Evolutionary conservation across 139 green algal species (phyloP), one percentile per base, ranked within the genome.

Genomic region (Nannochloris sp.): DNA sequence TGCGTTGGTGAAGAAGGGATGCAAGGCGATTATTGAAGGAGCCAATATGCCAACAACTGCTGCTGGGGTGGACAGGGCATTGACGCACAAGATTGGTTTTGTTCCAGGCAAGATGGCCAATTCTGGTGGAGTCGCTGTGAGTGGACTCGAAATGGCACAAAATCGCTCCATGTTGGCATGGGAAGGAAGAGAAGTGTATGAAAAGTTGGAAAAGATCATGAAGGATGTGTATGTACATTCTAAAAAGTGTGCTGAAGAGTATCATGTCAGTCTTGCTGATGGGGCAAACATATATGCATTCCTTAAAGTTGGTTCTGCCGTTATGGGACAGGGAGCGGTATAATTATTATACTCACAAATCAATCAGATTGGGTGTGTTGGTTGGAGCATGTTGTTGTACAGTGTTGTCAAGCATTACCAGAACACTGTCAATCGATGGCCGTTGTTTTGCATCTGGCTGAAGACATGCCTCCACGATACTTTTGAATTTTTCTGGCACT

Each of bases 91-190:
- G 49, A 20, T 75, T 53, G 5, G 16, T 6, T 68, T 65, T 28
- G 23, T 33, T 26, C 61, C 67, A 10, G 67, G 67, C 50, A 91
- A 91, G 73, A 85, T 85, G 11, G 72, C 68, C 55, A 84, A 84
- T 63, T 70, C 82, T 1, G 72, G 74, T 17, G 84, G 85, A 12
- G 87, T 95, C 51, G 87, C 87, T 4, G 83, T 92, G 20, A 75
- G 33, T 11, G 85, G 83, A 9, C 83, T 95, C 59, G 87, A 94
- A 78, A 94, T 94, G 87, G 73, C 78, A 8, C 87, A 95, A 66
- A 92, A 95, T 75, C 78, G 79, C 30, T 55, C 71, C 60, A 71
- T 86, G 57, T 65, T 85, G 31, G 43, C 62, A 31, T 92, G 85
- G 85, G 74, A 49, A 31, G 45, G 49, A 4, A 74, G 82, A 65